Conservation (phyloP, 495 filamentous ascomycete genomes). For the Massariosphaeria phaeospora region DNA sequence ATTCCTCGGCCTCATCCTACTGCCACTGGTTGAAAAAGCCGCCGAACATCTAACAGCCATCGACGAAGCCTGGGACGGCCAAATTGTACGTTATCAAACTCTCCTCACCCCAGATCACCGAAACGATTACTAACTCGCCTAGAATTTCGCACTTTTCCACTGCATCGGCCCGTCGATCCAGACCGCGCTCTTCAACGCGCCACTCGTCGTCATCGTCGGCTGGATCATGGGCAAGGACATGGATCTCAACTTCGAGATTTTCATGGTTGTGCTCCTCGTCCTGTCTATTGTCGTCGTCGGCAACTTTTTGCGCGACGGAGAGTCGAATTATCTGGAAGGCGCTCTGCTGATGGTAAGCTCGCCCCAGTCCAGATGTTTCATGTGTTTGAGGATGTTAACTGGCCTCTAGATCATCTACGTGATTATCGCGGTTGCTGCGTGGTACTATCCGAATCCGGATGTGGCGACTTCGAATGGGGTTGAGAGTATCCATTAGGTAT, state of each 20-base stretch:
- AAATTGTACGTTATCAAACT: constrained; percentile 43
- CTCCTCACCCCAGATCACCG: background rate
- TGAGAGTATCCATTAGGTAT: background rate
- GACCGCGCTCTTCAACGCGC: constrained; percentile 83
- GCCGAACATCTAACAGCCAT: constrained; percentile 90
- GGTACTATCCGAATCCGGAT: constrained; percentile 33
- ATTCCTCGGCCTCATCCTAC: constrained; percentile 47
- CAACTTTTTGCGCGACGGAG: constrained; percentile 47
- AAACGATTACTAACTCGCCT: background rate
- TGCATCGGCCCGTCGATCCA: constrained; percentile 85
- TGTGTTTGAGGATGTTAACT: background rate
- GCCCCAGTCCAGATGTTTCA: background rate
- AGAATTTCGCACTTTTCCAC: constrained; percentile 86
- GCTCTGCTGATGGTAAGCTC: constrained; percentile 31
- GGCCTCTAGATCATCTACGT: constrained; percentile 26
- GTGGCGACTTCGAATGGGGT: constrained; percentile 26
- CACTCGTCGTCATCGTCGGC: constrained; percentile 75
- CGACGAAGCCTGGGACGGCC: constrained; percentile 84
- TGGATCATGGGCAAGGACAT: constrained; percentile 72
- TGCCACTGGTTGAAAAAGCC: constrained; percentile 85
- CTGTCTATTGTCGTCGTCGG: constrained; percentile 73
- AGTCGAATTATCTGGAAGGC: constrained; percentile 47
- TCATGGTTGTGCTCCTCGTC: constrained; percentile 79
- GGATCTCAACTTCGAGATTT: constrained; percentile 81
- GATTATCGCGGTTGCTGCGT: constrained; percentile 32